These are phyloP conservation scores for Hsuehochloa calcarea DNA, from an alignment of 176 grass and related monocot species.

Conservation along the genomic window DNA sequence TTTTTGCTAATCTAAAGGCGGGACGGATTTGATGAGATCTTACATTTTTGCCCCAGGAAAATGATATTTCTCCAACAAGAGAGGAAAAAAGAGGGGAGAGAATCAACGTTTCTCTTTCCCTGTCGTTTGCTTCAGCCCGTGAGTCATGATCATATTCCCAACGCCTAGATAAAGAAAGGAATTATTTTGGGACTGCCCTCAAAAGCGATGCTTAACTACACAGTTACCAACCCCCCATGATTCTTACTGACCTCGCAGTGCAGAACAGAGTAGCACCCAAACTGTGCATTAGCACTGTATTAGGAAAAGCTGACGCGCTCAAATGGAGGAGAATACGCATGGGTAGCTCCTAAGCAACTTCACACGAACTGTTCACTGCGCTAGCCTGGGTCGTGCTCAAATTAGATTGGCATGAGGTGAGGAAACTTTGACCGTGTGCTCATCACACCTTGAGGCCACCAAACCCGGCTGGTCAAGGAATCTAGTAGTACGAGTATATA, in stretches of 20 bases:
- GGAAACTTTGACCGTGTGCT: conserved; percentile 7
- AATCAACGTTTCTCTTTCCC: not conserved
- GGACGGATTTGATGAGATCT: conserved; percentile 15
- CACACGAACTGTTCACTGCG: not conserved
- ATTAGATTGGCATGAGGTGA: not conserved
- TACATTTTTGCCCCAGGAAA: conserved; percentile 18
- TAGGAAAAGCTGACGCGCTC: not conserved
- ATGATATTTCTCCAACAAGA: conserved; percentile 10
- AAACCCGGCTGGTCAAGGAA: conserved; percentile 38
- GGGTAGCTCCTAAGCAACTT: conserved; percentile 23
- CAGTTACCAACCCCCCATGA: not conserved
- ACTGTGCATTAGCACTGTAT: not conserved
- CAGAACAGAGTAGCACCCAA: not conserved
- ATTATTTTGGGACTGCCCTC: not conserved
- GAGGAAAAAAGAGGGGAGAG: not conserved
- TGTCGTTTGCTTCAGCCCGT: not conserved
- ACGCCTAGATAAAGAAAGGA: conserved; percentile 26
- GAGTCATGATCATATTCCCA: conserved; percentile 16
- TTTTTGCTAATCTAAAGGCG: not conserved
- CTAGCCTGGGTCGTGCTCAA: not conserved
- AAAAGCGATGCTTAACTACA: conserved; percentile 1
- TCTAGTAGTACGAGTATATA: not conserved
- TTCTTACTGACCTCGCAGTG: not conserved
- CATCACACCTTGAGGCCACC: not conserved
- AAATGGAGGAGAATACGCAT: not conserved